Percentiles rank a stretch among this genome's conserved stretches.
phyloP scores from a whole-genome alignment of 805 yeast genomes.

The Teunomyces cretensis region DNA sequence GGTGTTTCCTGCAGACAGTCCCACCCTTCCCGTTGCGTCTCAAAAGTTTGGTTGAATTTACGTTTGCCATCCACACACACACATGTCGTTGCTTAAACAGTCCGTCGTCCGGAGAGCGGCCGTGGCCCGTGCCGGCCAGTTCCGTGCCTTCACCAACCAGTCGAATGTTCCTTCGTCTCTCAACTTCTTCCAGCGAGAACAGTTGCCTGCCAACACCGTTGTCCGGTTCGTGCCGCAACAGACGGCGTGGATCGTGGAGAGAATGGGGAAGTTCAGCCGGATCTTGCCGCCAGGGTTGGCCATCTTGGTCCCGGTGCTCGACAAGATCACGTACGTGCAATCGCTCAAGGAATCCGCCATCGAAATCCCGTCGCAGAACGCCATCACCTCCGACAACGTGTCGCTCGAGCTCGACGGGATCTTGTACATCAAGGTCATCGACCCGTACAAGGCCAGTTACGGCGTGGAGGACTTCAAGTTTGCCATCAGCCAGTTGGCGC shows the following conservation, averaged over 20 bases:
- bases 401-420: constrained; percentile 84
- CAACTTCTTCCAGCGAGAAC: constrained; percentile 60
- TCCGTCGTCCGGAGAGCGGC: neutral
- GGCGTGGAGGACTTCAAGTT: constrained; percentile 88
- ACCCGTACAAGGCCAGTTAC: constrained; percentile 82
- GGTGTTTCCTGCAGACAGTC: neutral
- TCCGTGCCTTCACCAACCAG: neutral
- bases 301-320: constrained; percentile 67
- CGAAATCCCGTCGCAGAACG: constrained; percentile 80
- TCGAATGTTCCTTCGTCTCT: constrained; percentile 16
- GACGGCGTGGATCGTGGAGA: constrained; percentile 86
- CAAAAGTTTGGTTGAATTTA: too few species aligned
- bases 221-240: constrained; percentile 85
- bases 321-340: constrained; percentile 78
- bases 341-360: constrained; percentile 81
- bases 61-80: neutral
- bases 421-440: constrained; percentile 71
- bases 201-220: constrained; percentile 72
- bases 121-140: neutral
- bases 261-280: constrained; percentile 81
- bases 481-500: constrained; percentile 83
- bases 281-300: constrained; percentile 76
- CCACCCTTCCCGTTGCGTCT: too few species aligned
- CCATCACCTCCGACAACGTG: constrained; percentile 84
- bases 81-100: neutral